Base-by-base conservation (phyloP, 768 basidiomycete genomes). In the Nevesoporus exiguus region DNA sequence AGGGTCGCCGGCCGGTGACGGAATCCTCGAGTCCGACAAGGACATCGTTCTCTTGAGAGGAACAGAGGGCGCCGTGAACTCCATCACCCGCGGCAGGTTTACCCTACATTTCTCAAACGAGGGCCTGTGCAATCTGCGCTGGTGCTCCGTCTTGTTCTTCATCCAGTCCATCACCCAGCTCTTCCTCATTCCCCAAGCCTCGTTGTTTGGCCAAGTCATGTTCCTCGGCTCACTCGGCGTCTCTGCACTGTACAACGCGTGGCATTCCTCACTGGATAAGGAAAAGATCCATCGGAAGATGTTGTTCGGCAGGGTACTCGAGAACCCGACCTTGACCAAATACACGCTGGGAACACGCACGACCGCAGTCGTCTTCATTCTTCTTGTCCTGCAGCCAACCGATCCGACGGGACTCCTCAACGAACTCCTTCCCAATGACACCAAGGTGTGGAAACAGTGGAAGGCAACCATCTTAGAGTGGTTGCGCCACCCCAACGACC, bases 171-270 rank as follows among this genome's bases (percentile, higher is more conserved):
- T 71, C 22, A 25, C 51, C 7, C 70, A 71, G 49, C 62, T 71
- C 10, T 54, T 71, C 22, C 61, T 71, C n/a, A 66, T 69, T 10
- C 63, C 70, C 0, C 68, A 71, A 54, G 65, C 63, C 1, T 57
- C 60, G 6, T 37, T 68, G 15, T 65, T 68, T 14, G 70, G 70
- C 1, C 70, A 71, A 45, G 34, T 66, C 51, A 61, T 71, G 60
- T 71, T 71, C 55, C 52, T 71, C 14, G 5, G 40, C 1, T 63
- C 67, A 5, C 51, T 71, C 5, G 67, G 58, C 2, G 55, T 64
- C 1, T 71, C 70, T 0, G 66, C 67, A 46, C 10, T 61, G 1
- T 69, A 67, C 54, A 71, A 65, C n/a, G 31, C 43, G 0, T 62
- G 49, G 47, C 24, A 66, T 3, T 63, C 66, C 0, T 62, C 61